These are phyloP conservation scores for Gnomoniopsis smithogilvyi DNA, from an alignment of 2,329 filamentous ascomycete genomes.

Conservation along the genomic window DNA sequence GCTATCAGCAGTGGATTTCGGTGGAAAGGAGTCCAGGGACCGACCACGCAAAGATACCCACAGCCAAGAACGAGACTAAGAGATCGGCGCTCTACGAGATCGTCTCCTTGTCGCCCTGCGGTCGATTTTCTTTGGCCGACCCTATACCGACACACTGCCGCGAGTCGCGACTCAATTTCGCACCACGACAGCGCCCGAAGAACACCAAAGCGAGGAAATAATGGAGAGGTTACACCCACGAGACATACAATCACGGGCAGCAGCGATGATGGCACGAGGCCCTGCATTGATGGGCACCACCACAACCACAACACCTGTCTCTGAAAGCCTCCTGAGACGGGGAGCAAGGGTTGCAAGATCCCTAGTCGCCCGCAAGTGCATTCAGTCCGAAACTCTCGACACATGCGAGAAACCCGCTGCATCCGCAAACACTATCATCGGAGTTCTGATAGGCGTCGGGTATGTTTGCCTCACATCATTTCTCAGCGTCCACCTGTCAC, in stretches of 20 bases:
- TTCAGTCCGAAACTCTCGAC: conserved; percentile 2
- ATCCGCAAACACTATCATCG: conserved; percentile 10
- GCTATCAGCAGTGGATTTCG: not conserved
- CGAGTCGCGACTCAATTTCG: not conserved
- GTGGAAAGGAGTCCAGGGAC: not conserved
- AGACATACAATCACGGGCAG: not conserved
- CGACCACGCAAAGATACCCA: not conserved
- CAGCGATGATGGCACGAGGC: not conserved
- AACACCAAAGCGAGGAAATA: not conserved
- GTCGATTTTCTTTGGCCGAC: not conserved
- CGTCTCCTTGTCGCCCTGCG: not conserved
- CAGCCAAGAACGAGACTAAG: not conserved
- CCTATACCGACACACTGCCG: not conserved
- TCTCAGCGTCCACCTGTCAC: not conserved
- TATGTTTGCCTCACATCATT: not conserved
- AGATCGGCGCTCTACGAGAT: not conserved
- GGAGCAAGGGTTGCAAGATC: conserved; percentile 12
- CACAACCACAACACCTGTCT: not conserved
- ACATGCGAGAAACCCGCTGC: conserved; percentile 18
- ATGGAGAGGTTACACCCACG: conserved; percentile 17
- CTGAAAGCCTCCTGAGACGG: conserved; percentile 7
- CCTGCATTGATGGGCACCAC: not conserved
- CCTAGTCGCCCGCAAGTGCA: conserved; percentile 8
- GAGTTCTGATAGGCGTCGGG: conserved; percentile 14
- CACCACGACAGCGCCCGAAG: not conserved